Conservation (phyloP, 2,329 filamentous ascomycete species). For the Coleophoma cylindrospora region DNA sequence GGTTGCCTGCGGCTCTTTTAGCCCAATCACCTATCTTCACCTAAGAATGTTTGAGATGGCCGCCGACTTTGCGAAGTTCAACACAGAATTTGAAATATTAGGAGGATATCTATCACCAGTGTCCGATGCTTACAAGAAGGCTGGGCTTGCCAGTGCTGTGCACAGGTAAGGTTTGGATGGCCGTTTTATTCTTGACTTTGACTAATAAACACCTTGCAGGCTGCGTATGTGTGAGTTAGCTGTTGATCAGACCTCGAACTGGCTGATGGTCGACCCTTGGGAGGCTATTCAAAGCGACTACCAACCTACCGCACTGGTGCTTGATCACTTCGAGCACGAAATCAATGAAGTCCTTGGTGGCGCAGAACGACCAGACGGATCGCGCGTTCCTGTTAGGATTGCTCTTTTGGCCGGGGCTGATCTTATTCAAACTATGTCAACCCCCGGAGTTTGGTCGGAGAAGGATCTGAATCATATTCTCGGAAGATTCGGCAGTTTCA, state of each 20-base stretch:
- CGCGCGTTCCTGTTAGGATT: constrained; percentile 61
- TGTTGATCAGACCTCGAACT: constrained; percentile 67
- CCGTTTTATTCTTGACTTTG: no score
- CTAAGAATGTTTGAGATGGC: constrained; percentile 88
- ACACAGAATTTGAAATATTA: constrained; percentile 75
- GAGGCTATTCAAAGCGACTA: constrained; percentile 83
- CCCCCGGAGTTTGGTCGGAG: constrained; percentile 73
- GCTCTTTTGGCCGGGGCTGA: constrained; percentile 77
- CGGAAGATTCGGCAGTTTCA: constrained; percentile 42
- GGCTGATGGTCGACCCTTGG: constrained; percentile 85
- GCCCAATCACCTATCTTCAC: constrained; percentile 71
- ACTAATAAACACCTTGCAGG: constrained; percentile 26
- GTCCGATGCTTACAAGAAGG: constrained; percentile 66
- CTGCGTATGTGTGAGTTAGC: constrained; percentile 85
- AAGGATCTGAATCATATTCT: constrained; percentile 86
- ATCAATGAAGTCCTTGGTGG: constrained; percentile 77
- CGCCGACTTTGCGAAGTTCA: constrained; percentile 71
- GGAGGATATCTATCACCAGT: constrained; percentile 83
- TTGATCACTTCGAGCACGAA: constrained; percentile 88
- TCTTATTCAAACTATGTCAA: constrained; percentile 68
- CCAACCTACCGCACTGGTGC: constrained; percentile 80
- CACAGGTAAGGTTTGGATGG: constrained; percentile 45
- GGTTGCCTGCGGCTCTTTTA: constrained; percentile 68
- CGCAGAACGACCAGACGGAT: constrained; percentile 62
- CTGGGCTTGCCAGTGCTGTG: constrained; percentile 66